Conservation (phyloP, 148 eudicot species). For the Selenicereus undatus region DNA sequence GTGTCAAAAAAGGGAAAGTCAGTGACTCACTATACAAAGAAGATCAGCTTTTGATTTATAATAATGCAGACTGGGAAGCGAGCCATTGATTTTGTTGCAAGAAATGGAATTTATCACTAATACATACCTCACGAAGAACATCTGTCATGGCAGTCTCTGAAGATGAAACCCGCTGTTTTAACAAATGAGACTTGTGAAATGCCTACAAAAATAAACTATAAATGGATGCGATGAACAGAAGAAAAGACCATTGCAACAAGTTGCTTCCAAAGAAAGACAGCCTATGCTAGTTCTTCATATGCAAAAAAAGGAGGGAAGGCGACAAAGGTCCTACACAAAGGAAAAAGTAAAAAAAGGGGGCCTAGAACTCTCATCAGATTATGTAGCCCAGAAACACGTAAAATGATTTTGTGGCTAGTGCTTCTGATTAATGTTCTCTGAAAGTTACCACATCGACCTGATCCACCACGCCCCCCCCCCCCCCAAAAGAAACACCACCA, state of each 20-base stretch:
- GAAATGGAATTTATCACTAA: background rate
- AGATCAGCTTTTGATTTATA: background rate
- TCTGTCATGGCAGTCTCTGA: constrained; percentile 98
- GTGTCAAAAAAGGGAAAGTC: background rate
- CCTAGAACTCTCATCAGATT: background rate
- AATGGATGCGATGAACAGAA: background rate
- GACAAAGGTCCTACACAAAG: background rate
- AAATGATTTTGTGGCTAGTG: background rate
- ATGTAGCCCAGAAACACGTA: background rate
- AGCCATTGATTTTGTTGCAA: background rate
- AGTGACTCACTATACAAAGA: background rate
- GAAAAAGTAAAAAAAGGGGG: background rate
- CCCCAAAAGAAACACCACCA: background rate
- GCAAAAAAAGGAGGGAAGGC: background rate
- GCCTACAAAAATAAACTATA: constrained; percentile 39
- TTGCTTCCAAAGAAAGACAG: background rate
- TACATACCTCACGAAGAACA: constrained; percentile 86
- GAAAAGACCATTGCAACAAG: background rate
- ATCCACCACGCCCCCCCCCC: background rate
- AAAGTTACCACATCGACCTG: background rate
- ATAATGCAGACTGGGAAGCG: background rate
- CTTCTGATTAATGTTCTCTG: background rate
- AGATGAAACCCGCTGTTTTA: constrained; percentile 88
- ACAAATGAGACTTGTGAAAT: constrained; percentile 93
- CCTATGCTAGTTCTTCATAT: background rate